Percentiles rank a stretch among this genome's conserved stretches.
phyloP scores from a whole-genome alignment of 331 rosid species.

The Spiraea crenata region DNA sequence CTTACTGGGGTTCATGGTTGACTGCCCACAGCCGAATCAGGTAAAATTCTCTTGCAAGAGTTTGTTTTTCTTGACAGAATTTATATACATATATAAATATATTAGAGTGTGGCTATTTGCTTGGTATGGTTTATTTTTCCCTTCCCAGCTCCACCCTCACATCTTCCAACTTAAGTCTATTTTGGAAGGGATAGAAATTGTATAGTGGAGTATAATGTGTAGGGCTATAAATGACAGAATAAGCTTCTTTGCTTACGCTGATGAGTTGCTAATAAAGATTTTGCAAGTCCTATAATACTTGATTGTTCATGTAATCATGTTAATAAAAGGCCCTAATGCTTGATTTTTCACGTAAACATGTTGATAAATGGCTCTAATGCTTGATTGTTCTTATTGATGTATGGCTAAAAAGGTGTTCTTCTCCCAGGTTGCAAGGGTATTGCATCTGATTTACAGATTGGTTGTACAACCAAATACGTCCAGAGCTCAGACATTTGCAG shows the following conservation, averaged over 20 bases:
- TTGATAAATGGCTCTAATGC: not conserved
- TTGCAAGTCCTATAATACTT: not conserved
- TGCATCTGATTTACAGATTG: slow-evolving; percentile 88
- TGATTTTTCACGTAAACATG: not conserved
- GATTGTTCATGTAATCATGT: not conserved
- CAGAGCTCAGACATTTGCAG: slow-evolving; percentile 82
- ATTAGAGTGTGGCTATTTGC: slow-evolving; percentile 5
- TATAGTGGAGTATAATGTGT: not conserved
- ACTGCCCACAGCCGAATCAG: slow-evolving; percentile 95
- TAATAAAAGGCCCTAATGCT: not conserved
- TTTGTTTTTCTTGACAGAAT: slow-evolving; percentile 1
- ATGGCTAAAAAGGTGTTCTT: slow-evolving; percentile 6
- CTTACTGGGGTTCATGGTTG: slow-evolving; percentile 88
- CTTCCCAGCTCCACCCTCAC: not conserved
- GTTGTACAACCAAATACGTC: slow-evolving; percentile 85
- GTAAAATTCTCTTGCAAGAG: slow-evolving; percentile 34
- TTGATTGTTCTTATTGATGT: slow-evolving; percentile 3
- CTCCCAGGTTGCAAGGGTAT: slow-evolving; percentile 86
- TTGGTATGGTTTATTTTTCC: slow-evolving; percentile 2
- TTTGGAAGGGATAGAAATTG: not conserved
- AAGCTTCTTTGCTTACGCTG: slow-evolving; percentile 1
- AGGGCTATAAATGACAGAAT: slow-evolving; percentile 1
- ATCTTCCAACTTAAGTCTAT: not conserved
- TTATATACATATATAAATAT: not conserved
- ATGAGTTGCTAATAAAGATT: not conserved